phyloP scores from a whole-genome alignment of 78 protist genomes.

The Polysphondylium violaceum region DNA sequence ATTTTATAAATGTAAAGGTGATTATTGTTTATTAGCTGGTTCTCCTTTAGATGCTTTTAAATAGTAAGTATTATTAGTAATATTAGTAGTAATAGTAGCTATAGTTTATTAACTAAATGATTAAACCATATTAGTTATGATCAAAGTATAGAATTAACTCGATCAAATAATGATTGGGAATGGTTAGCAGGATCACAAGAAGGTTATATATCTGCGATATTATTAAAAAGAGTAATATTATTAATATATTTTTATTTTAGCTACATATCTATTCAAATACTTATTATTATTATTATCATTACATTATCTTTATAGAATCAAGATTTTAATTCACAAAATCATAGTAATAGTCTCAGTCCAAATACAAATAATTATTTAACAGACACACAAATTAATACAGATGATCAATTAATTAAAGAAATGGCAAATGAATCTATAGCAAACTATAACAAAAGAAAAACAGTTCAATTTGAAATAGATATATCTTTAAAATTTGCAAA shows the following conservation, averaged over 20 bases:
- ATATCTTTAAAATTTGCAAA: constrained; percentile 58
- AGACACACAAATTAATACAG: constrained; percentile 33
- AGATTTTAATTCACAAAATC: constrained; percentile 53
- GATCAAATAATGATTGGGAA: constrained; percentile 70
- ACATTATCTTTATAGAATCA: constrained; percentile 27
- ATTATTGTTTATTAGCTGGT: constrained; percentile 72
- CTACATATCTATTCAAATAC: background rate
- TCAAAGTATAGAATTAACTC: constrained; percentile 35
- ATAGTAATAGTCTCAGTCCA: constrained; percentile 11
- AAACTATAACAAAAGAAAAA: constrained; percentile 49
- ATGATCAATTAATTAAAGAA: constrained; percentile 23
- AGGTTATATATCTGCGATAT: constrained; percentile 64
- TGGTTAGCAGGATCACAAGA: constrained; percentile 81
- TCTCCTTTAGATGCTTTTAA: constrained; percentile 76
- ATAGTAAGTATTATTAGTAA: constrained; percentile 19
- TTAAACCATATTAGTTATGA: constrained; percentile 46
- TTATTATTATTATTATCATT: background rate
- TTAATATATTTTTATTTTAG: background rate
- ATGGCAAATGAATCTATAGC: constrained; percentile 57
- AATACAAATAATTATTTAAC: background rate
- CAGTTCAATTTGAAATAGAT: constrained; percentile 62
- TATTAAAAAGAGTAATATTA: constrained; percentile 42
- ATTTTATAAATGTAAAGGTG: constrained; percentile 71
- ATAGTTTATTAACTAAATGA: background rate
- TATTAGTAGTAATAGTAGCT: background rate